Conservation (phyloP, 805 yeast species). For the Starmerella davenportii region DNA sequence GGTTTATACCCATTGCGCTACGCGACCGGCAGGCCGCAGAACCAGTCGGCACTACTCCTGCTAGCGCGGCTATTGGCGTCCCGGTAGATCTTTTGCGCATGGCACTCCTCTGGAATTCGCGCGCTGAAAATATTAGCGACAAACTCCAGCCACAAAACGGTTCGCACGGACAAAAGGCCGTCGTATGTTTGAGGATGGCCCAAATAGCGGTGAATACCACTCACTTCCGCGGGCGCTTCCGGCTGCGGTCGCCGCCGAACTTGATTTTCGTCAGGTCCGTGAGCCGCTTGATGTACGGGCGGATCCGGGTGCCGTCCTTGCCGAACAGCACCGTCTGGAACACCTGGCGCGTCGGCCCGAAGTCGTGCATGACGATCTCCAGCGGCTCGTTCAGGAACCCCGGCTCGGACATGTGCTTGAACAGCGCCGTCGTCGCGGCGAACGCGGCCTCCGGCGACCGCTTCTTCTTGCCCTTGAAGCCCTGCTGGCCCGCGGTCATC, state of each 20-base stretch:
- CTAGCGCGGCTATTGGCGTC: no score
- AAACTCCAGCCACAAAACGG: no score
- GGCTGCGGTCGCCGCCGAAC: constrained; percentile 85
- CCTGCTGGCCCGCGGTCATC: constrained; percentile 67
- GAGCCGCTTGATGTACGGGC: constrained; percentile 49
- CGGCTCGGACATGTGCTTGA: constrained; percentile 50
- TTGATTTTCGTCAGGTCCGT: constrained; percentile 67
- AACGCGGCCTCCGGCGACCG: constrained; percentile 87
- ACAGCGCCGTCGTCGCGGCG: constrained; percentile 61
- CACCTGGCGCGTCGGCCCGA: constrained; percentile 80
- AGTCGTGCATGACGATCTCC: constrained; percentile 63
- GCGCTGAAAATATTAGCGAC: no score
- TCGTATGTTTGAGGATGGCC: no score
- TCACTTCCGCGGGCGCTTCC: constrained; percentile 41
- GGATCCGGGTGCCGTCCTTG: constrained; percentile 61
- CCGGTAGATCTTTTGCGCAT: no score
- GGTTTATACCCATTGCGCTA: no score
- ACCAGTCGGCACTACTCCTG: no score
- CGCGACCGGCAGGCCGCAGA: no score
- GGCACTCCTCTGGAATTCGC: no score
- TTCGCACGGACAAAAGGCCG: no score
- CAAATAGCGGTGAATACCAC: no score
- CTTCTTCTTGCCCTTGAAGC: constrained; percentile 76
- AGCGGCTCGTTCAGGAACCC: constrained; percentile 40
- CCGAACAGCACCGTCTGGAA: constrained; percentile 71